Evolutionary conservation across 1,284 basidiomycete genomes (phyloP).

Genomic region (Trichosporon ovoides): DNA sequence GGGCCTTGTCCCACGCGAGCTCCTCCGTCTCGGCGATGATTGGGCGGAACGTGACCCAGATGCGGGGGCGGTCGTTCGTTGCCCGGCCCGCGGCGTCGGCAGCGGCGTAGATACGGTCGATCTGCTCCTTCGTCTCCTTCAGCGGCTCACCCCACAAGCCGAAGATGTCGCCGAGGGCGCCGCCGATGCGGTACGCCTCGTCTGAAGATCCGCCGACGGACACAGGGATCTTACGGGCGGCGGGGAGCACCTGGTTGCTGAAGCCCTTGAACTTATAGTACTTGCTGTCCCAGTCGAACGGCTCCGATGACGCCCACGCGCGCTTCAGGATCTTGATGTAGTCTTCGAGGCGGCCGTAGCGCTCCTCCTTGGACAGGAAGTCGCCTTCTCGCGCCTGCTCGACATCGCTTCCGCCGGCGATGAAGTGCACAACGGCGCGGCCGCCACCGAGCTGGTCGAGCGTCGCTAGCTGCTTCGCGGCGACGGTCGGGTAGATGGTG

Average conservation of each 20-base stretch:
- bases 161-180: slow-evolving; percentile 34
- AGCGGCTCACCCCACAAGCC: slow-evolving; percentile 37
- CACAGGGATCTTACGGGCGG: slow-evolving; percentile 23
- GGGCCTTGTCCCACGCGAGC: slow-evolving; percentile 34
- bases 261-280: slow-evolving; percentile 36
- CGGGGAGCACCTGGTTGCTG: slow-evolving; percentile 26
- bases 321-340: slow-evolving; percentile 35
- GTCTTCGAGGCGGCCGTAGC: slow-evolving; percentile 33
- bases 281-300: slow-evolving; percentile 35
- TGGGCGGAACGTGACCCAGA: slow-evolving; percentile 38
- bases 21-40: slow-evolving; percentile 36
- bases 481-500: slow-evolving; percentile 36
- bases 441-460: slow-evolving; percentile 28
- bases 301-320: slow-evolving; percentile 27
- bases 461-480: slow-evolving; percentile 32
- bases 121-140: slow-evolving; percentile 39
- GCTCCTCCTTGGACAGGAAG: slow-evolving; percentile 29
- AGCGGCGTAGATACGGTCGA: slow-evolving; percentile 33
- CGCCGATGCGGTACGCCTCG: slow-evolving; percentile 36
- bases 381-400: slow-evolving; percentile 34
- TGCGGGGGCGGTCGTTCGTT: slow-evolving; percentile 25
- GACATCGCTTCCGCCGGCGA: slow-evolving; percentile 31
- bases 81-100: slow-evolving; percentile 31
- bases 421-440: slow-evolving; percentile 34
- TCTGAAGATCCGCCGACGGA: slow-evolving; percentile 32